These are phyloP conservation scores for Postia placenta DNA, from an alignment of 768 basidiomycete species.

Conservation along the genomic window DNA sequence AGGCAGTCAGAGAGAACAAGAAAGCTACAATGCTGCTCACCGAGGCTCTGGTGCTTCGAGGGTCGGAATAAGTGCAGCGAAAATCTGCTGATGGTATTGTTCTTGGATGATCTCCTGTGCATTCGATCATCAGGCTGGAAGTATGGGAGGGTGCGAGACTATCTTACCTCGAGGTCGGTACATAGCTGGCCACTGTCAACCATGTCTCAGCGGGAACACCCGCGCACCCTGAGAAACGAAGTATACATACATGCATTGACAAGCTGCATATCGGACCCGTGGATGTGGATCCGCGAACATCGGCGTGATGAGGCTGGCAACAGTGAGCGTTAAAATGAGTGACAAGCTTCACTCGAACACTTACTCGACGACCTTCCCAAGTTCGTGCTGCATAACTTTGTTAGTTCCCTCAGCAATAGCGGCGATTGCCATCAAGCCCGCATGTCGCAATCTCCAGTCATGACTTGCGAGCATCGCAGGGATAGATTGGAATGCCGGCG, in stretches of 20 bases:
- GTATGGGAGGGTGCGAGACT: not conserved
- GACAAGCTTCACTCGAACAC: constrained; percentile 25
- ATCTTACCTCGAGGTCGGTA: constrained; percentile 76
- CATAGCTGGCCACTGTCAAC: constrained; percentile 73
- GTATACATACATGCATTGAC: constrained; percentile 69
- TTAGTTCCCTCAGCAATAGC: constrained; percentile 81
- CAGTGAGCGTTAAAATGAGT: constrained; percentile 4
- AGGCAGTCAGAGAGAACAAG: not conserved
- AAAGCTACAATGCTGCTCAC: constrained; percentile 28
- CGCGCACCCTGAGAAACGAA: not conserved
- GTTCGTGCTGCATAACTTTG: constrained; percentile 75
- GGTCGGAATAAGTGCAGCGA: constrained; percentile 64
- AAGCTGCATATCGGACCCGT: constrained; percentile 66
- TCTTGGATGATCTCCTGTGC: constrained; percentile 78
- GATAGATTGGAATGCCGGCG: constrained; percentile 76
- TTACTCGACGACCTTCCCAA: constrained; percentile 78
- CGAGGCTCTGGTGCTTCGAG: constrained; percentile 71
- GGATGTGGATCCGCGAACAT: constrained; percentile 79
- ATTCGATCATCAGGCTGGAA: not conserved
- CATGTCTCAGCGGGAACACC: not conserved
- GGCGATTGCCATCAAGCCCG: constrained; percentile 83
- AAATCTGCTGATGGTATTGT: constrained; percentile 59
- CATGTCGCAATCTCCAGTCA: constrained; percentile 83
- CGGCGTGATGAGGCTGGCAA: constrained; percentile 59
- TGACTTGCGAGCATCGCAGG: constrained; percentile 76